These are phyloP conservation scores for Cordyceps fumosorosea DNA, from an alignment of 2,329 filamentous ascomycete species.

Conservation along the genomic window DNA sequence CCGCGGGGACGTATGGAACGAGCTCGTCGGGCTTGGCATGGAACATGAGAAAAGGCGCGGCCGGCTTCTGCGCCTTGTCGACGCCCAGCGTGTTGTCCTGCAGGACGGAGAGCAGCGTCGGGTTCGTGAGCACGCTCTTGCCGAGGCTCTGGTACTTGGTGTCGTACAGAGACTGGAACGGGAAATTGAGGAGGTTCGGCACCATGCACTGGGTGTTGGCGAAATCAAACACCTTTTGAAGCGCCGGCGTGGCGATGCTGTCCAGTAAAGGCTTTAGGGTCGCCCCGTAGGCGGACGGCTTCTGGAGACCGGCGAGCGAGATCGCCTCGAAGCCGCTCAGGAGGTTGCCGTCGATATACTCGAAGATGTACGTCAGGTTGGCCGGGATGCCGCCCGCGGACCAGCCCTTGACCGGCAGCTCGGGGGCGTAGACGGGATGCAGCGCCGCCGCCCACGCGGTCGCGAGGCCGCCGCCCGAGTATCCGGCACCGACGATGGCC, in stretches of 20 bases:
- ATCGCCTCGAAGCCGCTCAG: background rate
- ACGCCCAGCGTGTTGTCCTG: slow-evolving; percentile 4
- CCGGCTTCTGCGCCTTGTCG: background rate
- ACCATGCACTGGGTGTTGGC: background rate
- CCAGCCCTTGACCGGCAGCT: slow-evolving; percentile 6
- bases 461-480: slow-evolving; percentile 4
- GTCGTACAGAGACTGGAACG: slow-evolving; percentile 4
- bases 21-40: slow-evolving; percentile 10
- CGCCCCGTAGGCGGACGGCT: slow-evolving; percentile 6
- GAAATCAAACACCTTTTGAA: background rate
- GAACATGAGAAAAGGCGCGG: slow-evolving; percentile 8
- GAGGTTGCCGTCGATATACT: background rate
- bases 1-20: background rate
- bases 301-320: slow-evolving; percentile 26
- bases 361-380: background rate
- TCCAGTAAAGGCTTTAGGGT: slow-evolving; percentile 2
- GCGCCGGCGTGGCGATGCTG: background rate
- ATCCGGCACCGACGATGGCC: background rate
- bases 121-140: background rate
- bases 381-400: background rate
- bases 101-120: background rate
- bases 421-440: slow-evolving; percentile 3
- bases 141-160: slow-evolving; percentile 8
- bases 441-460: slow-evolving; percentile 6
- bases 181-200: background rate